Percentiles rank a stretch among this genome's conserved stretches.
phyloP scores from a whole-genome alignment of 2,329 filamentous ascomycete species.

The Arthrobotrys iridis region DNA sequence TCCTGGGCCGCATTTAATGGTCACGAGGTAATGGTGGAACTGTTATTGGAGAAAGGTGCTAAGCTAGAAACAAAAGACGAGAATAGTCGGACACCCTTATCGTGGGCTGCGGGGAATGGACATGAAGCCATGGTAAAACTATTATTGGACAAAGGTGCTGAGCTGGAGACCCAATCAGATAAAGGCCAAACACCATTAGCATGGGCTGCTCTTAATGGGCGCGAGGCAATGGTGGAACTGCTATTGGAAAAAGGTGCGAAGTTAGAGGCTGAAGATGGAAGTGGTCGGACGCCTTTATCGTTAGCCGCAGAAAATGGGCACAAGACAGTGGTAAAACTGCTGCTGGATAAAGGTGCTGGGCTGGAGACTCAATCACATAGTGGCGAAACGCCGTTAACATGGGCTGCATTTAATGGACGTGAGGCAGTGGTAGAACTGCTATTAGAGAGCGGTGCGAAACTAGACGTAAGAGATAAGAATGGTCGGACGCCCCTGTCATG shows the following conservation, averaged over 20 bases:
- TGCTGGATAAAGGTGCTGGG: not conserved
- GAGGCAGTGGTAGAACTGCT: not conserved
- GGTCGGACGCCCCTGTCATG: not conserved
- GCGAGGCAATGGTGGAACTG: not conserved
- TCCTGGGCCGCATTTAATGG: not conserved
- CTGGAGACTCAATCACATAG: too few relatives aligned
- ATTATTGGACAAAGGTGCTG: not conserved
- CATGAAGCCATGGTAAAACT: not conserved
- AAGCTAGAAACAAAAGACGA: not conserved
- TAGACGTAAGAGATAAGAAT: not conserved
- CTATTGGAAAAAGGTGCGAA: not conserved
- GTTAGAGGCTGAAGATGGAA: not conserved
- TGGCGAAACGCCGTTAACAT: too few relatives aligned
- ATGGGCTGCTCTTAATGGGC: not conserved
- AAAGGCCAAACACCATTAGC: not conserved
- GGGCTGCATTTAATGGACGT: not conserved
- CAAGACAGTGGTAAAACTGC: not conserved
- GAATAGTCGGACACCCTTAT: not conserved
- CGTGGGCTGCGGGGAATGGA: not conserved
- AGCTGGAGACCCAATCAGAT: not conserved
- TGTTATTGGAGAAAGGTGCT: not conserved
- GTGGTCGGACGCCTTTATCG: constrained; percentile 12
- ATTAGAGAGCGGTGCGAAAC: not conserved
- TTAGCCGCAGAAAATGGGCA: constrained; percentile 5
- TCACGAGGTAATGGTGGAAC: not conserved